Percentiles rank a stretch among this genome's conserved stretches.
phyloP scores from a whole-genome alignment of 1,284 basidiomycete species.

The Phellinidium pouzarii region DNA sequence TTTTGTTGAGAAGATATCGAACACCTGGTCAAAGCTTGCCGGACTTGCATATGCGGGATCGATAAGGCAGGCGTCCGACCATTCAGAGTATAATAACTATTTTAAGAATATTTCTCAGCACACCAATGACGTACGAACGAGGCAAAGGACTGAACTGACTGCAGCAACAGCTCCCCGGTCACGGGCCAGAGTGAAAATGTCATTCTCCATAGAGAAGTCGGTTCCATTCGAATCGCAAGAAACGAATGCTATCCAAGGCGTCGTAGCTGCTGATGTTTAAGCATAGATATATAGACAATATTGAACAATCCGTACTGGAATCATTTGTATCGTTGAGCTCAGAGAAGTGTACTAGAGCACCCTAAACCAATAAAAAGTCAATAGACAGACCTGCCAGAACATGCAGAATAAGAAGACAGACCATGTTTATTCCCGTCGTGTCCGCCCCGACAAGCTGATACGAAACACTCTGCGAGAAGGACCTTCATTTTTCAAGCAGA shows the following conservation, averaged over 20 bases:
- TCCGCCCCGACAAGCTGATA: constrained; percentile 49
- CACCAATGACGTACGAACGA: not conserved
- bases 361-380: constrained; percentile 33
- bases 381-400: not conserved
- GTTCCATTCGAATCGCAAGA: constrained; percentile 76
- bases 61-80: constrained; percentile 67
- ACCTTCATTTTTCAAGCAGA: constrained; percentile 30
- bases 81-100: constrained; percentile 74
- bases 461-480: constrained; percentile 47
- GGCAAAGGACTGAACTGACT: constrained; percentile 33
- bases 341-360: constrained; percentile 74
- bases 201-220: constrained; percentile 44
- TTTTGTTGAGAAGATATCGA: constrained; percentile 75
- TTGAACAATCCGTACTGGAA: constrained; percentile 30
- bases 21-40: constrained; percentile 58
- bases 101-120: constrained; percentile 1
- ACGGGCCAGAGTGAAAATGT: constrained; percentile 76
- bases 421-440: constrained; percentile 46
- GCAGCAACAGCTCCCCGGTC: constrained; percentile 75
- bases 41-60: constrained; percentile 66
- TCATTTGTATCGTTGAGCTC: constrained; percentile 41
- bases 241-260: constrained; percentile 87
- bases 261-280: constrained; percentile 40
- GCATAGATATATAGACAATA: constrained; percentile 22
- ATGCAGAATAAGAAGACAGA: constrained; percentile 22